Percentiles rank a stretch among this genome's conserved stretches.
phyloP scores from a whole-genome alignment of 371 early-diverging fungal genomes.

The Actinomucor elegans region DNA sequence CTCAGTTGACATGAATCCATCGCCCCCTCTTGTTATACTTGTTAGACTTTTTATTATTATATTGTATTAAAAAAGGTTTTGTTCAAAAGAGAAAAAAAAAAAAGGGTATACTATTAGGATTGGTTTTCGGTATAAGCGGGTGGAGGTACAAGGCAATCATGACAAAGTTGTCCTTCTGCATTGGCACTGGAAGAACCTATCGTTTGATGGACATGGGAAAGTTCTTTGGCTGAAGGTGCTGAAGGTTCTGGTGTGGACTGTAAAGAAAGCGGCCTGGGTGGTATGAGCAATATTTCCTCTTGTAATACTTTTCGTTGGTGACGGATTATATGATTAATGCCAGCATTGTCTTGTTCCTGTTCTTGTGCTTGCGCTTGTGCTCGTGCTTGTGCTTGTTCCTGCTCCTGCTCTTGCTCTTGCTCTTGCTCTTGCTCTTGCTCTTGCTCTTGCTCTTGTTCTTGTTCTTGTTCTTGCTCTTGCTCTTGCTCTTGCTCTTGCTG shows the following conservation, averaged over 20 bases:
- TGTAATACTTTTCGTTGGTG: no score
- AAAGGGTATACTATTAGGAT: background rate
- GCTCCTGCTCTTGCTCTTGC: background rate
- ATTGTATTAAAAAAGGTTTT: slow-evolving; percentile 6
- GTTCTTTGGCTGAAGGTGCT: slow-evolving; percentile 23
- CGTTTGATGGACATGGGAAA: background rate
- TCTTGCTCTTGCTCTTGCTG: background rate
- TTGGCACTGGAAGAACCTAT: background rate
- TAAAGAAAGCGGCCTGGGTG: slow-evolving; percentile 3
- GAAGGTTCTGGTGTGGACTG: slow-evolving; percentile 15
- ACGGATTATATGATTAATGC: no score
- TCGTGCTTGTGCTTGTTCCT: background rate
- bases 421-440: no score
- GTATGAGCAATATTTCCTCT: no score
- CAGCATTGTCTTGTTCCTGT: no score
- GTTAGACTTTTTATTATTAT: slow-evolving; percentile 8
- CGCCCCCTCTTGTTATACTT: slow-evolving; percentile 1
- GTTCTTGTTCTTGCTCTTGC: background rate
- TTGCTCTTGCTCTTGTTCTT: background rate
- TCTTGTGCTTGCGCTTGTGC: no score
- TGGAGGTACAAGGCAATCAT: slow-evolving; percentile 19
- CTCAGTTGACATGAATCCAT: slow-evolving; percentile 27
- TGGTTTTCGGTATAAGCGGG: slow-evolving; percentile 18
- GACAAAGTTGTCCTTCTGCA: slow-evolving; percentile 4
- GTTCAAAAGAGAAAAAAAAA: background rate